A percentile compares a stretch with the other conserved stretches of the same genome.
phyloP scores from a whole-genome alignment of 495 filamentous ascomycete genomes.

The Neurospora sp. region DNA sequence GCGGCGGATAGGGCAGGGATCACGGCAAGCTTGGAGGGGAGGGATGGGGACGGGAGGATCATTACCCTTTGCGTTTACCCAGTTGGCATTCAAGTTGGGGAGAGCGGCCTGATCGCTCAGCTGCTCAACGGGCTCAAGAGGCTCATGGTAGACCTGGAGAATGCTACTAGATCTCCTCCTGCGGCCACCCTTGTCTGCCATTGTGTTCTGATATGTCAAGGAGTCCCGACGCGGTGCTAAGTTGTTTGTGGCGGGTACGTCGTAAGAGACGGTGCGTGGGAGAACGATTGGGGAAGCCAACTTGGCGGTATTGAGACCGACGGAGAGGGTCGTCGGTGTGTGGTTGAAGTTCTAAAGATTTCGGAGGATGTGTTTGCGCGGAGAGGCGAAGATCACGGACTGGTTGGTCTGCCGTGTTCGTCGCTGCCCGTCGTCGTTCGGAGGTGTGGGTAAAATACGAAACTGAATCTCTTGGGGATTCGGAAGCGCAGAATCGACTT shows the following conservation, averaged over 20 bases:
- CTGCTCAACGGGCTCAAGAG: slow-evolving; percentile 86
- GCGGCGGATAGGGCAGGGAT: background rate
- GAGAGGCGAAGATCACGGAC: background rate
- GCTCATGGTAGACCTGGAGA: slow-evolving; percentile 80
- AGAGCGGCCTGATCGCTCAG: slow-evolving; percentile 89
- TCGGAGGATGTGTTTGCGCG: background rate
- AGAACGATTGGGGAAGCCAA: slow-evolving; percentile 70
- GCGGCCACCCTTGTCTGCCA: slow-evolving; percentile 51
- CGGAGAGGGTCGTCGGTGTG: slow-evolving; percentile 4
- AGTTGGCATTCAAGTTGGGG: slow-evolving; percentile 93
- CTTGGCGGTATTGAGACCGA: slow-evolving; percentile 59
- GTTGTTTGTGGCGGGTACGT: slow-evolving; percentile 58
- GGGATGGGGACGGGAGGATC: background rate
- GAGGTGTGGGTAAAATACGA: background rate
- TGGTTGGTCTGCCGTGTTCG: background rate
- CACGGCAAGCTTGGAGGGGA: background rate
- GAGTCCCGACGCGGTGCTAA: slow-evolving; percentile 38
- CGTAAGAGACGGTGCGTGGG: slow-evolving; percentile 71
- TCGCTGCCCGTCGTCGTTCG: background rate
- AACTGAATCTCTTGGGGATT: background rate
- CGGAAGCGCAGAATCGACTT: background rate
- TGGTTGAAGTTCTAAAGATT: slow-evolving; percentile 2
- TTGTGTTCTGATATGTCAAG: slow-evolving; percentile 20
- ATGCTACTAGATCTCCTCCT: slow-evolving; percentile 89
- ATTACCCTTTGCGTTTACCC: slow-evolving; percentile 97